These are phyloP conservation scores for Candida coleopterorum DNA, from an alignment of 805 yeast genomes.

Conservation along the genomic window DNA sequence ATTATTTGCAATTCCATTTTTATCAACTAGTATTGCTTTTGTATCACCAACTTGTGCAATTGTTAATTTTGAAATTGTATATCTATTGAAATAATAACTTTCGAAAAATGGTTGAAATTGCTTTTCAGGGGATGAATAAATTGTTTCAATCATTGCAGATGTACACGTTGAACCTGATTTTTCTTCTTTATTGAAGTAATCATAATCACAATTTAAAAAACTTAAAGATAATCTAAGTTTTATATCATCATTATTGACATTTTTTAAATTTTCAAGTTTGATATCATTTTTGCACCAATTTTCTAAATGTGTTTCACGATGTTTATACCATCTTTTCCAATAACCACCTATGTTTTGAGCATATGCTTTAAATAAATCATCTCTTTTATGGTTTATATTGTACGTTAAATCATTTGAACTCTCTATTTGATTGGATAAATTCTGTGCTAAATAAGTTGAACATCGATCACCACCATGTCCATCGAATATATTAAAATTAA, in stretches of 20 bases:
- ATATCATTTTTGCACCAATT: slow-evolving; percentile 15
- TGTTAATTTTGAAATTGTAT: slow-evolving; percentile 60
- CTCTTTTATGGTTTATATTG: slow-evolving; percentile 24
- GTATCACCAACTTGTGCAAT: slow-evolving; percentile 95
- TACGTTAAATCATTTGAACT: slow-evolving; percentile 21
- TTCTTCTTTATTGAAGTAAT: slow-evolving; percentile 41
- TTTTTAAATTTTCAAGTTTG: slow-evolving; percentile 11
- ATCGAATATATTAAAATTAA: slow-evolving; percentile 77
- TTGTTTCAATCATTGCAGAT: slow-evolving; percentile 52
- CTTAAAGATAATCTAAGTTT: slow-evolving; percentile 57
- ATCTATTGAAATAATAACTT: slow-evolving; percentile 57
- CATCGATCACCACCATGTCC: slow-evolving; percentile 93
- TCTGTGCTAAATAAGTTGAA: slow-evolving; percentile 50
- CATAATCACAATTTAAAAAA: slow-evolving; percentile 61
- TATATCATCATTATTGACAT: slow-evolving; percentile 46
- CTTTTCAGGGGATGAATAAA: slow-evolving; percentile 27
- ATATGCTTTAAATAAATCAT: slow-evolving; percentile 51
- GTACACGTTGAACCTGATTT: slow-evolving; percentile 72
- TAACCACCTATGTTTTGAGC: slow-evolving; percentile 66
- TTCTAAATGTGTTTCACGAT: slow-evolving; percentile 30
- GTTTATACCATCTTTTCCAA: slow-evolving; percentile 73
- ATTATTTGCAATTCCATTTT: slow-evolving; percentile 71
- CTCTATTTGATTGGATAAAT: slow-evolving; percentile 54
- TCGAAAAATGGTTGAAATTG: slow-evolving; percentile 25
- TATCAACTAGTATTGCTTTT: slow-evolving; percentile 79